phyloP scores from a whole-genome alignment of 2,329 filamentous ascomycete species.

The Epichloe hybrida region DNA sequence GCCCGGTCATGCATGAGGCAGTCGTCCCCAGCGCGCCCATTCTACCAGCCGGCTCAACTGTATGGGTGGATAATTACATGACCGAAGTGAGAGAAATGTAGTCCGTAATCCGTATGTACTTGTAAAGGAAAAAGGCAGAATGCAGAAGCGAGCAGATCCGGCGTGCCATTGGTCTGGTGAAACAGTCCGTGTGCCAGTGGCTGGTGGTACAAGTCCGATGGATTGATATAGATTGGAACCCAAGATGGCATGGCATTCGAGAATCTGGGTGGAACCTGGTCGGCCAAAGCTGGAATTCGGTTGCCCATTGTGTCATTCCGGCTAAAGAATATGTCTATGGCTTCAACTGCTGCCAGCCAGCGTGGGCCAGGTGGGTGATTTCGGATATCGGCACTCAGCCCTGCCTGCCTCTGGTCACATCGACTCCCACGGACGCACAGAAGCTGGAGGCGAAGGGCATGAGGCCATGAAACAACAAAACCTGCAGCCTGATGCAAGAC shows the following conservation, averaged over 20 bases:
- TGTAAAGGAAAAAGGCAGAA: neutral
- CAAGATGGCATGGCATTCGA: neutral
- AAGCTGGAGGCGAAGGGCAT: neutral
- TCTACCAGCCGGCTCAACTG: no score
- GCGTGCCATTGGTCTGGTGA: slow-evolving; percentile 2
- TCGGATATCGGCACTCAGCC: neutral
- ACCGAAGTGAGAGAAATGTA: no score
- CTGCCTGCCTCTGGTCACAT: neutral
- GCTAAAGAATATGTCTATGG: no score
- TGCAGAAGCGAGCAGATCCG: neutral
- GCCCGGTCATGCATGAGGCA: neutral
- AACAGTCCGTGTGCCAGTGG: neutral
- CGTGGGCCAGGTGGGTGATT: neutral
- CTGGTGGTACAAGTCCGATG: neutral
- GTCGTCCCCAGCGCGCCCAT: no score
- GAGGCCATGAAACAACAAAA: neutral
- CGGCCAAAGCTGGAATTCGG: neutral
- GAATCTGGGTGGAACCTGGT: neutral
- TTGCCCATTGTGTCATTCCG: neutral
- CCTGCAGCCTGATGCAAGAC: no score
- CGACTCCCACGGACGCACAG: neutral
- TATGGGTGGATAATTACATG: no score
- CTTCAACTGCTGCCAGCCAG: neutral
- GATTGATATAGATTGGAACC: neutral
- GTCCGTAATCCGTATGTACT: neutral